phyloP scores from a whole-genome alignment of 805 yeast genomes.

The Lipomyces japonicus region DNA sequence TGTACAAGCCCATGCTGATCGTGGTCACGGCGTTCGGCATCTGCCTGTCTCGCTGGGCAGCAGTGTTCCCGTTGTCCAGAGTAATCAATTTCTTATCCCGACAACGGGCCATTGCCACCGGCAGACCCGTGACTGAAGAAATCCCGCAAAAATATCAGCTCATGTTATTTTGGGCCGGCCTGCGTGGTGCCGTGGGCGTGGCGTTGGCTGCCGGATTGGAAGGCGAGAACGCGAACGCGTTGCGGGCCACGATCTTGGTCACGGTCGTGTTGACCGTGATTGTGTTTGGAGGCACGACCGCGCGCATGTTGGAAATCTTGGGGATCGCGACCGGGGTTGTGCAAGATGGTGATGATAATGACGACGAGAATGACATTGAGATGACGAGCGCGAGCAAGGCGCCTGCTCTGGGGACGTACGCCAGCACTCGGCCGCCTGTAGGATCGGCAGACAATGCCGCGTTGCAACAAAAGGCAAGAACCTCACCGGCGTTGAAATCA shows the following conservation, averaged over 20 bases:
- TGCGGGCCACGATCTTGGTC: constrained; percentile 93
- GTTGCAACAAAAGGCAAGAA: not conserved
- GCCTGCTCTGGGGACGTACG: not conserved
- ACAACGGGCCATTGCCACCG: constrained; percentile 46
- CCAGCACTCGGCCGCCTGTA: not conserved
- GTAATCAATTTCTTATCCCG: constrained; percentile 75
- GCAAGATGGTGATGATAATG: constrained; percentile 61
- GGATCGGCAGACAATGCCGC: not conserved
- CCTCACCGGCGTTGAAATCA: not conserved
- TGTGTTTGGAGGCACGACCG: constrained; percentile 96
- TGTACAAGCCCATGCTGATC: constrained; percentile 88
- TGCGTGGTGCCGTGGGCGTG: constrained; percentile 98
- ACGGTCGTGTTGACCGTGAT: constrained; percentile 96
- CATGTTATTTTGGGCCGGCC: constrained; percentile 99
- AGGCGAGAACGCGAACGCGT: constrained; percentile 85
- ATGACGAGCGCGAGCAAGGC: not conserved
- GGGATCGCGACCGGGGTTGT: constrained; percentile 90
- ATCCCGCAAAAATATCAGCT: constrained; percentile 92
- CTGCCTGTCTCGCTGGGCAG: constrained; percentile 94
- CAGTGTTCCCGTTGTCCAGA: constrained; percentile 89
- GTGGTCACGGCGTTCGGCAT: constrained; percentile 81
- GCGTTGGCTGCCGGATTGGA: constrained; percentile 97
- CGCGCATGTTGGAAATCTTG: constrained; percentile 92
- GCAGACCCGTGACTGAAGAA: constrained; percentile 61
- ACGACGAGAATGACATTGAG: constrained; percentile 15